These are phyloP conservation scores for Phlegmacium glaucopus DNA, from an alignment of 768 basidiomycete genomes.

Conservation along the genomic window DNA sequence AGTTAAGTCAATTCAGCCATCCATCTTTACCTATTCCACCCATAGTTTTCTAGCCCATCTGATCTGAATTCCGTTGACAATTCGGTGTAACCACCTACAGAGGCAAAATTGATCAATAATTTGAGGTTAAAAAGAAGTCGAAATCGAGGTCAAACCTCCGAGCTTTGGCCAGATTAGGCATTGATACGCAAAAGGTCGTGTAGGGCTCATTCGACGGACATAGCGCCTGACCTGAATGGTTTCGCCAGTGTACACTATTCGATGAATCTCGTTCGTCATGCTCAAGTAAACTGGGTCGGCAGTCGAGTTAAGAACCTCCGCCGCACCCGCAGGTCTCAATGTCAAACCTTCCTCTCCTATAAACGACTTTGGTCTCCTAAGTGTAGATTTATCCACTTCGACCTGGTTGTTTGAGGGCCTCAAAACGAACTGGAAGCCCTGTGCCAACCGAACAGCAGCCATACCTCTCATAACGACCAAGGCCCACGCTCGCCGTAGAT, in stretches of 20 bases:
- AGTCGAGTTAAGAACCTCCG: constrained; percentile 58
- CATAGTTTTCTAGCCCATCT: constrained; percentile 78
- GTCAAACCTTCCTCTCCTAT: constrained; percentile 48
- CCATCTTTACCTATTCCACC: constrained; percentile 74
- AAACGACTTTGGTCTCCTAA: constrained; percentile 56
- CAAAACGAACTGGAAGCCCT: constrained; percentile 93
- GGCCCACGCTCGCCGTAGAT: constrained; percentile 68
- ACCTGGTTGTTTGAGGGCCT: constrained; percentile 34
- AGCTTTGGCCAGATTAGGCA: constrained; percentile 94
- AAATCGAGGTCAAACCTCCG: constrained; percentile 40
- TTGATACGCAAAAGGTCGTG: constrained; percentile 69
- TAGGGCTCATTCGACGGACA: constrained; percentile 67
- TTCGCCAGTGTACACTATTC: constrained; percentile 88
- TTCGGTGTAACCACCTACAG: constrained; percentile 72
- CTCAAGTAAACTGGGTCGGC: constrained; percentile 82
- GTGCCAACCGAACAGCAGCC: constrained; percentile 87
- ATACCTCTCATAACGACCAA: constrained; percentile 86
- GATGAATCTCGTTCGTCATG: constrained; percentile 94
- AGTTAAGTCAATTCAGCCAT: neutral
- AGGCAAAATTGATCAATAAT: neutral
- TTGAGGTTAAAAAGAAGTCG: neutral
- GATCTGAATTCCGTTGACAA: constrained; percentile 70
- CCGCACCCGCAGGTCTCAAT: constrained; percentile 59
- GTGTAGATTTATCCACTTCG: constrained; percentile 26
- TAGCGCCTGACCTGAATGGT: constrained; percentile 86